Conservation (phyloP, 768 basidiomycete species). For the Tephrocybe sp. region DNA sequence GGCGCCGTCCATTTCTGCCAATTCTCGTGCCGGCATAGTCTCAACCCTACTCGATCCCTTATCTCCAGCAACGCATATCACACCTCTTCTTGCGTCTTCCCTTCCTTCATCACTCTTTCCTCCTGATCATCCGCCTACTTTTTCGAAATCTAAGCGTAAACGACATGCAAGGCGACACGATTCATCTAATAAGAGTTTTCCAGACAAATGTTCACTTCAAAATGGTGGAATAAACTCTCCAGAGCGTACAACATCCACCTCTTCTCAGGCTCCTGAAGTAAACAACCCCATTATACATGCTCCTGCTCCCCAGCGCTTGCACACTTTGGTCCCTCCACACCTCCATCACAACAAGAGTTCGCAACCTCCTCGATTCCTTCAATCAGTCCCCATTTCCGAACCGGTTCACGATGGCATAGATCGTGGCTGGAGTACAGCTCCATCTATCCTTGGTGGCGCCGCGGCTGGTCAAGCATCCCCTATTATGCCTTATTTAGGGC, state of each 20-base stretch:
- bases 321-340: background rate
- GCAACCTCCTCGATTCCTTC: background rate
- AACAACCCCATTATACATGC: background rate
- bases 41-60: no score
- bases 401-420: background rate
- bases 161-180: background rate
- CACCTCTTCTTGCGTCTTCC: background rate
- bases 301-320: background rate
- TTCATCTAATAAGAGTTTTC: background rate
- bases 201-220: background rate
- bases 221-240: background rate
- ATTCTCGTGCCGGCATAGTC: no score
- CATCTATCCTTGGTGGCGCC: background rate
- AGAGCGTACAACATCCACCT: background rate
- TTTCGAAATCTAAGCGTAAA: background rate
- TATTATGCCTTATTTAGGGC: background rate
- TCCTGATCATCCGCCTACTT: background rate
- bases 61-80: background rate
- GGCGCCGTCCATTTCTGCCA: no score
- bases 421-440: constrained; percentile 1
- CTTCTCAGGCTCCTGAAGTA: background rate
- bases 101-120: background rate
- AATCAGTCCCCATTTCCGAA: background rate
- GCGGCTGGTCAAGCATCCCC: background rate
- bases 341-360: background rate